Conservation (phyloP, 2,329 filamentous ascomycete species). For the Aspergillus sp. region DNA sequence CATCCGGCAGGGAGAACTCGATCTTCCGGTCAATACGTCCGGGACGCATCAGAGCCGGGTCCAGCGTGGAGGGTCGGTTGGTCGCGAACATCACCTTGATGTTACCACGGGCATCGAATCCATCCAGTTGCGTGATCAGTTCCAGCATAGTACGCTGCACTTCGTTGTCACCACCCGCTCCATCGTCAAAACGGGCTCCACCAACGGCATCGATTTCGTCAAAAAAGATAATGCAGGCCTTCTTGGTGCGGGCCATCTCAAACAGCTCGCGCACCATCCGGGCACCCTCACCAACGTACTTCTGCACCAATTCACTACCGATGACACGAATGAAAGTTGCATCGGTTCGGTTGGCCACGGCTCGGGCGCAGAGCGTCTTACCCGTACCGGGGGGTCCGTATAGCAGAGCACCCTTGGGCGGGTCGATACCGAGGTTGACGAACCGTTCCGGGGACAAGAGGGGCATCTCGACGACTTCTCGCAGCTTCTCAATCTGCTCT, state of each 20-base stretch:
- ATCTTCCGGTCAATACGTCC: conserved; percentile 99
- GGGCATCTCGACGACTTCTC: conserved; percentile 98
- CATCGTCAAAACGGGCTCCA: conserved; percentile 93
- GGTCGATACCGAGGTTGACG: conserved; percentile 97
- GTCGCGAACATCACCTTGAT: conserved; percentile 99
- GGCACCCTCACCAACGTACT: conserved; percentile 97
- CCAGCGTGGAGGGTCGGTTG: conserved; percentile 90
- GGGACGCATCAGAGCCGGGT: conserved; percentile 95
- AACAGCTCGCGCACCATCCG: conserved; percentile 98
- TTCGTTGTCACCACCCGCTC: conserved; percentile 94
- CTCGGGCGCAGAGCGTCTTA: conserved; percentile 96
- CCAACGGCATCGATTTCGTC: conserved; percentile 97
- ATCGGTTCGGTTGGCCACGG: conserved; percentile 95
- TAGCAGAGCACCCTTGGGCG: conserved; percentile 92
- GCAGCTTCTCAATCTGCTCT: conserved; percentile 98
- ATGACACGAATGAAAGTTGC: conserved; percentile 99
- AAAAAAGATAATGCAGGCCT: conserved; percentile 99
- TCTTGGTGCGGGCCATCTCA: conserved; percentile 99
- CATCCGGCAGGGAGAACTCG: conserved; percentile 94
- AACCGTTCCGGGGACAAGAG: conserved; percentile 94
- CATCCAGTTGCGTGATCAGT: conserved; percentile 92
- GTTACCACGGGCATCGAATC: conserved; percentile 93
- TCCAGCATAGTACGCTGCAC: conserved; percentile 98
- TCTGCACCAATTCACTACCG: conserved; percentile 95
- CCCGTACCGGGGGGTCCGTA: conserved; percentile 98